Percentiles rank a stretch among this genome's conserved stretches.
Evolutionary conservation across 2,329 filamentous ascomycete genomes (phyloP).

Genomic region (Pseudogymnoascus sp.): DNA sequence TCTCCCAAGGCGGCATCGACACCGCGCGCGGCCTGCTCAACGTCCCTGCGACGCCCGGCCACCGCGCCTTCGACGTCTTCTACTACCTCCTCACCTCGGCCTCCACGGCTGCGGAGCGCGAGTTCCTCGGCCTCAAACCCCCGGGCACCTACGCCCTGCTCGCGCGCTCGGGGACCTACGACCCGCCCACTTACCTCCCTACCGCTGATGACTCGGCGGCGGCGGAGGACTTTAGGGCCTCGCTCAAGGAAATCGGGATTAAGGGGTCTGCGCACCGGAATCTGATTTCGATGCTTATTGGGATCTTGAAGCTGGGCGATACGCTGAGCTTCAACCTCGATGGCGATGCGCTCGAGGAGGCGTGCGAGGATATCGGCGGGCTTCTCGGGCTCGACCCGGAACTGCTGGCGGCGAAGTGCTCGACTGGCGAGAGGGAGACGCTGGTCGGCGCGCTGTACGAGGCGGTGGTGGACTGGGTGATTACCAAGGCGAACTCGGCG

Average conservation of each 20-base stretch:
- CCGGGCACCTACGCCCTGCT: conserved; percentile 72
- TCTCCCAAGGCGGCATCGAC: conserved; percentile 85
- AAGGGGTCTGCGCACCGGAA: conserved; percentile 76
- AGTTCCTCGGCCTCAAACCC: conserved; percentile 74
- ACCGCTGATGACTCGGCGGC: conserved; percentile 87
- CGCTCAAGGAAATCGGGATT: conserved; percentile 86
- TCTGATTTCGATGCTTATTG: conserved; percentile 77
- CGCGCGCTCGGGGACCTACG: conserved; percentile 75
- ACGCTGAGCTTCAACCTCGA: conserved; percentile 79
- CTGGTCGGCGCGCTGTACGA: conserved; percentile 87
- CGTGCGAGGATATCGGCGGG: conserved; percentile 83
- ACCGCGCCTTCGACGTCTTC: conserved; percentile 93
- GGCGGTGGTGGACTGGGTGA: conserved; percentile 88
- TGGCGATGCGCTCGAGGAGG: conserved; percentile 72
- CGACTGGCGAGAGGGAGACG: conserved; percentile 73
- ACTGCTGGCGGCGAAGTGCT: conserved; percentile 67
- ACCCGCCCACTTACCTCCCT: conserved; percentile 78
- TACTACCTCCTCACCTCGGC: conserved; percentile 93
- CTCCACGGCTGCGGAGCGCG: conserved; percentile 78
- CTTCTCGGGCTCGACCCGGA: conserved; percentile 83
- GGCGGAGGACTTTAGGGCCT: conserved; percentile 83
- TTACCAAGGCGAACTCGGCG: conserved; percentile 77
- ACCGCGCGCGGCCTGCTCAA: conserved; percentile 71
- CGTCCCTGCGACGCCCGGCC: conserved; percentile 70
- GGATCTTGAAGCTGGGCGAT: conserved; percentile 84